Conservation (phyloP, 495 filamentous ascomycete genomes). For the Aspergillus avenaceus region DNA sequence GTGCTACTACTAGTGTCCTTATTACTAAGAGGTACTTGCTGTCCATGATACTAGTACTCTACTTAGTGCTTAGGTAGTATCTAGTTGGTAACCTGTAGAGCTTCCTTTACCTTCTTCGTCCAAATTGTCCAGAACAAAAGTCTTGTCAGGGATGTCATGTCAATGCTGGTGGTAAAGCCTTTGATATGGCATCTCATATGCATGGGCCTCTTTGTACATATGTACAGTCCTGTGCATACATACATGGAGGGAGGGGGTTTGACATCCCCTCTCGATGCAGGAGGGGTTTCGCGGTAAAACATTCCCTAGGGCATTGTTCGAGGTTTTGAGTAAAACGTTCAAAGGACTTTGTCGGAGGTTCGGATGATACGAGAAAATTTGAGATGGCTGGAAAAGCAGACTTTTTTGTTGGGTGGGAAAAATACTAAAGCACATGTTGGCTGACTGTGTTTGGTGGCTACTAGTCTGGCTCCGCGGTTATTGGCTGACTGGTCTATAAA, state of each 20-base stretch:
- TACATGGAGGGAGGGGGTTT: too few species aligned
- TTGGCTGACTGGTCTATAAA: constrained; percentile 7
- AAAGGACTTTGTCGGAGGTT: neutral
- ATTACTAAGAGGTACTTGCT: too few species aligned
- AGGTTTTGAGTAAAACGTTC: too few species aligned
- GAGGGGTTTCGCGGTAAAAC: too few species aligned
- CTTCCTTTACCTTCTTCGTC: neutral
- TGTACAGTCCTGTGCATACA: neutral
- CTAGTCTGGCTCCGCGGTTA: constrained; percentile 3
- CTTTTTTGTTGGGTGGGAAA: neutral
- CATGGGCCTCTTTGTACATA: too few species aligned
- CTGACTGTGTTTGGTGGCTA: neutral
- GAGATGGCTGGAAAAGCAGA: constrained; percentile 11
- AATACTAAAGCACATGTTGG: constrained; percentile 1
- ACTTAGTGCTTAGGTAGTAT: neutral
- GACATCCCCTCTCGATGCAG: too few species aligned
- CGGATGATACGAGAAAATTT: too few species aligned
- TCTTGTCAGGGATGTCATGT: neutral
- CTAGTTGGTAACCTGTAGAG: neutral
- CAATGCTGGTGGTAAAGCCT: neutral
- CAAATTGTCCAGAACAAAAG: neutral
- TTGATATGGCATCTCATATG: neutral
- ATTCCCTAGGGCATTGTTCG: too few species aligned
- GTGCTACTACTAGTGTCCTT: constrained; percentile 1
- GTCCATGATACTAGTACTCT: neutral